Evolutionary conservation across 2,329 filamentous ascomycete genomes (phyloP), one percentile per base, ranked within the genome.

Genomic region (Calonectria hawksworthii): DNA sequence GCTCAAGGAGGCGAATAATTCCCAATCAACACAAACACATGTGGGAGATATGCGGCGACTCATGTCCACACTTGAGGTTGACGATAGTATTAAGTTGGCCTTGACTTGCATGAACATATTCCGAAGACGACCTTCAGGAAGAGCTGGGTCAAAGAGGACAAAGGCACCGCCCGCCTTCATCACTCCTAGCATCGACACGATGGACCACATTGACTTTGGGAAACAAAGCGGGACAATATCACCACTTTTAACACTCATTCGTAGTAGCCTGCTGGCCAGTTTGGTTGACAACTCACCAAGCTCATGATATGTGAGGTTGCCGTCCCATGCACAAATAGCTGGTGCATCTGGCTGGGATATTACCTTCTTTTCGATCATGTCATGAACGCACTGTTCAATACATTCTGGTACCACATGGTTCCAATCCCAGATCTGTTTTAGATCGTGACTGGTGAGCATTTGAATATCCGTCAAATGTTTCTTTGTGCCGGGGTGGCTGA

Each of bases 341-440:
- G 41, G 47, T 2, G 47, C 32, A 38, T 28, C 23, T 2, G 64
- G 64, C 1, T 54, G 30, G 13, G 28, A n/a, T 4, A 14, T 21
- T 0, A 74, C 75, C 11, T 50, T 59, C 4, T 74, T 70, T 18
- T 47, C 26, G 23, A 78, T 64, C 16, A 75, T 28, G 13, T 75
- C 72, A 23, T 81, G 77, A 5, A 77, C 75, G 34, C 75, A 78
- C 13, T 69, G 47, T 18, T 81, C 69, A 18, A 76, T 74, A 0
- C 72, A 41, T 3, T 23, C 18, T 0, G 80, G 78, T 6, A 78
- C 72, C 1, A 23, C 44, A 44, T 28, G n/a, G 23, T 63, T 74
- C 67, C 66, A 75, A 21, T 51, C 59, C 69, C 78, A 80, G 3
- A 79, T 64, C 34, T 78, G 68, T 13, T 69, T 26, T 16, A 80